Base-by-base conservation (phyloP, 768 basidiomycete genomes). In the Psilocybe cubensis region DNA sequence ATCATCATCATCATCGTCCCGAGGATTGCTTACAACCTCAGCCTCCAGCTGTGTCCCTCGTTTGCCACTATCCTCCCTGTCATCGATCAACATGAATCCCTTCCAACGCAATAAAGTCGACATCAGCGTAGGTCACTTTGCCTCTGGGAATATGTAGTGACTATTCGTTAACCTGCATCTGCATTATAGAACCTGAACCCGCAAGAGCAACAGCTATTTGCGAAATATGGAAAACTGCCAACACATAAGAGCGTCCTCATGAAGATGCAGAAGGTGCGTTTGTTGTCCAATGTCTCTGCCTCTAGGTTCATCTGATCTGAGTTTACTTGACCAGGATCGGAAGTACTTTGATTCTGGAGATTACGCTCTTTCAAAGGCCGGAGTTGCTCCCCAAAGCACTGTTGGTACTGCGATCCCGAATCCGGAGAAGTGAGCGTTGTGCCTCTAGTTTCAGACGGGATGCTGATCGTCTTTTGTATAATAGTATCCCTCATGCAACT, bases 331-430 rank as follows among this genome's bases (percentile, higher is more conserved):
- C 33, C 64, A 98, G 96, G 96, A 99, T 70, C 92, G 97, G 68
- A 98, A 98, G 76, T 99, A 94, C 78, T 99, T 99, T 73, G 97
- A 98, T 76, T 98, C 96, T 54, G 97, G 97, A 56, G 97, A 99
- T 73, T 98, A 98, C 69, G 96, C 96, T 27, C 80, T 99, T 63
- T 94, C 94, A 49, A 98, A 98, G 74, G 97, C 97, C 2, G 91
- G 97, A 24, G 88, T 90, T 45, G 82, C 89, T n/a, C 88, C 92
- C 46, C 92, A 93, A 72, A 91, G 82, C 61, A 82, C 86, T 2
- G 94, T 98, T 54, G 97, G 97, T 25, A 98, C 96, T 8, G 92
- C 94, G 31, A 98, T 98, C 63, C 96, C 97, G n/a, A 95, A 92
- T 73, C 96, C 97, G 25, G 93, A 98, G 76, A 93, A 92, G 95